Evolutionary conservation across 2,329 filamentous ascomycete genomes (phyloP), one percentile per base, ranked within the genome.

Genomic region (Fusarium annulatum): DNA sequence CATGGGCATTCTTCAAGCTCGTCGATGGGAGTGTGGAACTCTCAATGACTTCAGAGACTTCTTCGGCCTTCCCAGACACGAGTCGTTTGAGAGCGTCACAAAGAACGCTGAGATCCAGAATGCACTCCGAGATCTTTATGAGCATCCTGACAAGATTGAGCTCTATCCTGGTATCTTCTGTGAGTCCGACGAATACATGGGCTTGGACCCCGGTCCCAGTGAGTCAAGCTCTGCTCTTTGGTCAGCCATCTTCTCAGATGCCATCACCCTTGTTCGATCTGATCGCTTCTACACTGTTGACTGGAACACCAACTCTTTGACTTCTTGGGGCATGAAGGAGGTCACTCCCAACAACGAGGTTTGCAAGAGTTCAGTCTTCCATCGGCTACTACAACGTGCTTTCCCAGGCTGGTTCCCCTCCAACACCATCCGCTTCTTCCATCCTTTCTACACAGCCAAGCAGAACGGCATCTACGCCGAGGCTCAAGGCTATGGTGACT

Each of bases 171-270:
- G 88, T 53, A 84, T 94, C 21, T 89, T 94, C 1, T 87, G 90
- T 3, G 92, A 94, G 79, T 65, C 71, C 2, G 48, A 65, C 4
- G 28, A 52, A 34, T 34, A 53, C 4, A 89, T 87, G 71, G 88
- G 91, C 0, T 89, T 92, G 86, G 84, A 88, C 4, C 90, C 89
- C 3, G 92, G 91, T 41, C 91, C 92, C 0, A 89, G 88, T 1
- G 92, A 91, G 78, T 92, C 91, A 9, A 49, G 39, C 21, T 73
- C 63, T 41, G 70, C 72, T 18, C 88, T 92, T 60, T 92, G 90
- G 5, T 87, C 91, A 15, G 92, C 91, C 7, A 89, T 94, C 16
- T 82, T 94, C 7, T 92, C 91, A 0, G 92, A 94, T 76, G 91
- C 92, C 3, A 91, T 94, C 3, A 88, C 89, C 36, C 85, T 94